phyloP scores from a whole-genome alignment of 768 basidiomycete genomes.

The Lactarius sp. region DNA sequence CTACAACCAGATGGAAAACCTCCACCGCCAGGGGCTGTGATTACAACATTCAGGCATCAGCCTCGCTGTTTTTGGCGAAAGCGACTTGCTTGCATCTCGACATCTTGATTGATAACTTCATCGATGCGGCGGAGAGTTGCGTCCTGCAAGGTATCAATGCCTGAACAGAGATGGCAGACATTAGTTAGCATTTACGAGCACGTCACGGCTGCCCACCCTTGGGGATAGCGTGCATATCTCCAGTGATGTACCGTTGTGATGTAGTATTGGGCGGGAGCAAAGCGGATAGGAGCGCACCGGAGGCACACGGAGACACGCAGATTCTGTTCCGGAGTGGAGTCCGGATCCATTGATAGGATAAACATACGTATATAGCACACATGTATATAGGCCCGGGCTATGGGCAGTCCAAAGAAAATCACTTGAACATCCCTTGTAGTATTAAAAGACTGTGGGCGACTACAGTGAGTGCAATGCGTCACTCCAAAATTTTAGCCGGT shows the following conservation, averaged over 20 bases:
- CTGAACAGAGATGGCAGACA: not conserved
- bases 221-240: not conserved
- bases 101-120: slow-evolving; percentile 56
- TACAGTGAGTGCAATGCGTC: no score
- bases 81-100: slow-evolving; percentile 61
- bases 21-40: slow-evolving; percentile 11
- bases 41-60: not conserved
- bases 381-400: no score
- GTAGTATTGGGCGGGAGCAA: not conserved
- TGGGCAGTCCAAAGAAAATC: no score
- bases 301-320: no score
- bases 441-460: not conserved
- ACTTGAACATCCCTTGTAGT: not conserved
- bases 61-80: not conserved
- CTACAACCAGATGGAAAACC: slow-evolving; percentile 54
- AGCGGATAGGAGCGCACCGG: no score
- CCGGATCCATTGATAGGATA: no score
- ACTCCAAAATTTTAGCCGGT: no score
- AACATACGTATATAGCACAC: no score
- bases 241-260: not conserved
- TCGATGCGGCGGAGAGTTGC: slow-evolving; percentile 49
- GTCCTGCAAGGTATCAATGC: slow-evolving; percentile 22
- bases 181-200: not conserved
- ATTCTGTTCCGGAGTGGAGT: no score
- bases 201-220: not conserved